phyloP scores from a whole-genome alignment of 176 grass and related monocot species.

The Dendrocalamus sinicus region DNA sequence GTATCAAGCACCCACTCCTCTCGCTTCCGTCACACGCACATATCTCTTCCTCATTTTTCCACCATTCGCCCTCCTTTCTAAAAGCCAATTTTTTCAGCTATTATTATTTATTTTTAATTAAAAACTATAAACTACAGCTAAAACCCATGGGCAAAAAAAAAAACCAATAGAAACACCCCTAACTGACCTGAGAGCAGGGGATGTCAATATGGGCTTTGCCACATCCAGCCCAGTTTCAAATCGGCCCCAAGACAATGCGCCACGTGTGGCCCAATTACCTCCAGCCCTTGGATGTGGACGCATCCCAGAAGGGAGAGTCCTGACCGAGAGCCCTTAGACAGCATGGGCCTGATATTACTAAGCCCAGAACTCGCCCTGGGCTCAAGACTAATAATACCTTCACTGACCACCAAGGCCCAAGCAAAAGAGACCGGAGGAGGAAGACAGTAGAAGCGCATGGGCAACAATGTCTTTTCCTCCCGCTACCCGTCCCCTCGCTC shows the following conservation, averaged over 20 bases:
- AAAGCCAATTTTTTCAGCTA: too few species aligned
- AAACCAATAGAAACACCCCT: too few species aligned
- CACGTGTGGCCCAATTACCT: background rate
- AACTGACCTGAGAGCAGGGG: too few species aligned
- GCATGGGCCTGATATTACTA: too few species aligned
- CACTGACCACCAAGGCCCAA: background rate
- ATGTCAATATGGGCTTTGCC: too few species aligned
- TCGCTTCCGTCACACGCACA: too few species aligned
- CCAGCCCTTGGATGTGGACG: background rate
- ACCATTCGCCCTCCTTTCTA: too few species aligned
- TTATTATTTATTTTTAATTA: too few species aligned
- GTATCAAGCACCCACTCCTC: too few species aligned
- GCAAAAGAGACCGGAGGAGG: background rate
- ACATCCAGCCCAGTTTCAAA: background rate
- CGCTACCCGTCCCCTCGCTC: background rate
- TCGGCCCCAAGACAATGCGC: background rate
- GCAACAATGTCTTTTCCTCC: constrained; percentile 31
- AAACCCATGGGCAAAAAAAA: too few species aligned
- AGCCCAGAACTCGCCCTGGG: background rate
- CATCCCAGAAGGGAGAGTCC: background rate
- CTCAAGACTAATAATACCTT: background rate
- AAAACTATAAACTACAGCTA: too few species aligned
- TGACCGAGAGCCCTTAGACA: background rate
- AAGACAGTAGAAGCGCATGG: background rate
- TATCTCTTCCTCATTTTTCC: too few species aligned